Conservation (phyloP, 257 asterid genomes). For the Scutellaria minor region DNA sequence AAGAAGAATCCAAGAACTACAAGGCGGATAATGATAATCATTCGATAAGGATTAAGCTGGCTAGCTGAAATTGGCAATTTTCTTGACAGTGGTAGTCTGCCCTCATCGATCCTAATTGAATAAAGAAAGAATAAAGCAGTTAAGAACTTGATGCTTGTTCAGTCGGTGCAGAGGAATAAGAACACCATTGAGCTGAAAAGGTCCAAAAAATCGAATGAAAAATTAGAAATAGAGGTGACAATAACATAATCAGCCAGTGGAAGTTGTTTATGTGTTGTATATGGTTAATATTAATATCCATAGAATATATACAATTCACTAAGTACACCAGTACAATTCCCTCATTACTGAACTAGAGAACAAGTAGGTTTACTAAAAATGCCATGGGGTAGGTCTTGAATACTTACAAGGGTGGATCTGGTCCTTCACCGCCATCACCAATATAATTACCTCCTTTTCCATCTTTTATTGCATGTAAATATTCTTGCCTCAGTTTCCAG, state of each 20-base stretch:
- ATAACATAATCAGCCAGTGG: background rate
- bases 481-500: conserved; percentile 24
- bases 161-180: background rate
- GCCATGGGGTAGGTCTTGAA: background rate
- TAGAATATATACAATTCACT: background rate
- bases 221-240: background rate
- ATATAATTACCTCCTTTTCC: background rate
- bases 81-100: conserved; percentile 27
- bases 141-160: background rate
- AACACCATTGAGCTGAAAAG: background rate
- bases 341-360: background rate
- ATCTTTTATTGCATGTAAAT: background rate
- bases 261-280: too few relatives aligned
- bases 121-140: conserved; percentile 21
- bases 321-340: background rate
- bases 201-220: background rate
- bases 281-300: background rate
- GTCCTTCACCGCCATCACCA: conserved; percentile 19
- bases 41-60: conserved; percentile 24
- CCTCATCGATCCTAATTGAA: conserved; percentile 20
- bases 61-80: conserved; percentile 25
- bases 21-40: conserved; percentile 21
- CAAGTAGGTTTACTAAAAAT: background rate
- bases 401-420: conserved; percentile 23
- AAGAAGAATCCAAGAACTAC: conserved; percentile 32